Conservation (phyloP, 2,329 filamentous ascomycete species). For the Dendrostoma leiphaemia region DNA sequence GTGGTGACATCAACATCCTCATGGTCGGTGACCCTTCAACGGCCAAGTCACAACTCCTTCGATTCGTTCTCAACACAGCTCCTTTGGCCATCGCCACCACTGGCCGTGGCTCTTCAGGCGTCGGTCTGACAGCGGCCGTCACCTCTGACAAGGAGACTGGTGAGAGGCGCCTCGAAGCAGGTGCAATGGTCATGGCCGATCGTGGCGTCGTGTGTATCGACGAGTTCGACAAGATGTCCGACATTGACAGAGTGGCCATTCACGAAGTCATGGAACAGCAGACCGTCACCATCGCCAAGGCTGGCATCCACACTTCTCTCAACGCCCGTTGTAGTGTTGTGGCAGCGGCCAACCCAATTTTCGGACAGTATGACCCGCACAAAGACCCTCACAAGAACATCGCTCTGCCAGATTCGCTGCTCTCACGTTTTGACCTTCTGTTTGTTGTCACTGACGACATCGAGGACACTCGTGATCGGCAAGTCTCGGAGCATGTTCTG, state of each 20-base stretch:
- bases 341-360: conserved; percentile 95
- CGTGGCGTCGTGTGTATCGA: conserved; percentile 98
- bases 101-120: conserved; percentile 92
- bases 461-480: conserved; percentile 85
- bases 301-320: conserved; percentile 94
- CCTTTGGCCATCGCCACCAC: conserved; percentile 96
- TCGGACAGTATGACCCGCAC: conserved; percentile 96
- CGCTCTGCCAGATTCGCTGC: conserved; percentile 88
- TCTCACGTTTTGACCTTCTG: conserved; percentile 97
- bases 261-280: conserved; percentile 99
- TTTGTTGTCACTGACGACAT: conserved; percentile 99
- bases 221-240: conserved; percentile 99
- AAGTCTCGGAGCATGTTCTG: conserved; percentile 92
- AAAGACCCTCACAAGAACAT: conserved; percentile 99
- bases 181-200: conserved; percentile 98
- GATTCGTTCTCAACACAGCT: conserved; percentile 95
- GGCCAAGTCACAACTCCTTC: conserved; percentile 94
- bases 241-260: conserved; percentile 95
- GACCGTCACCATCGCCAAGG: conserved; percentile 98
- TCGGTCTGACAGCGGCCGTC: conserved; percentile 95
- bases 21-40: conserved; percentile 99
- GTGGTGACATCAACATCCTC: conserved; percentile 98
- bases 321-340: conserved; percentile 97
- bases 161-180: conserved; percentile 89
- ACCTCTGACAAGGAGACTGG: conserved; percentile 97